Conservation (phyloP, 352 stramenopile genomes). For the Blastocystis sp. region DNA sequence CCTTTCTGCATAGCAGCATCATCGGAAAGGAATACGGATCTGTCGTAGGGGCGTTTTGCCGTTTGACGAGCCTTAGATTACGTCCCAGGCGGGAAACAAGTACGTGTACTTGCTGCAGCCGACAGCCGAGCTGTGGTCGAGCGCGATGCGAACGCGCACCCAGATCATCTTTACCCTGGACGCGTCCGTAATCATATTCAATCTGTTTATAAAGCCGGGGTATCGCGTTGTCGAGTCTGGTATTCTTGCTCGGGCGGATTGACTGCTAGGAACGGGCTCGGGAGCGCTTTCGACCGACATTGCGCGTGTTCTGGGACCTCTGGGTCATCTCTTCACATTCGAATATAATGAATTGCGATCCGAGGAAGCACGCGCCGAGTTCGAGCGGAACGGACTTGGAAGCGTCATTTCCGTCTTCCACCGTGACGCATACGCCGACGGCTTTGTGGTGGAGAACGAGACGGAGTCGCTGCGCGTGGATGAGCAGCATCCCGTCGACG, state of each 20-base stretch:
- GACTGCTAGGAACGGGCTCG: conserved; percentile 81
- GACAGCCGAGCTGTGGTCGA: conserved; percentile 94
- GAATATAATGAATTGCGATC: conserved; percentile 95
- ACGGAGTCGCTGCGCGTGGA: conserved; percentile 62
- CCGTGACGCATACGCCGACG: conserved; percentile 91
- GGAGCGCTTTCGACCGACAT: conserved; percentile 86
- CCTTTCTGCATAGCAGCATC: conserved; percentile 95
- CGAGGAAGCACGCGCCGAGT: conserved; percentile 89
- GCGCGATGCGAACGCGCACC: conserved; percentile 87
- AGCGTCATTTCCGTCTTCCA: conserved; percentile 90
- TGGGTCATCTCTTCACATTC: conserved; percentile 93
- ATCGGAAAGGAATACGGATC: conserved; percentile 82
- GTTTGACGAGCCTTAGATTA: conserved; percentile 19
- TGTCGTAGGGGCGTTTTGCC: conserved; percentile 79
- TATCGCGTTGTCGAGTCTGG: conserved; percentile 86
- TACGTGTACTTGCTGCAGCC: conserved; percentile 92
- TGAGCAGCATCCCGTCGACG: conserved; percentile 80
- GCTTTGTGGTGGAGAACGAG: conserved; percentile 76
- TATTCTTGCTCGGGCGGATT: conserved; percentile 84
- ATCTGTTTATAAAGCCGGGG: conserved; percentile 77
- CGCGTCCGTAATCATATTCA: conserved; percentile 84
- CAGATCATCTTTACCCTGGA: conserved; percentile 97
- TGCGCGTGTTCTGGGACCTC: conserved; percentile 83
- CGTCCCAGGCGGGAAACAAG: conserved; percentile 78
- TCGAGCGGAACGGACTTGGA: conserved; percentile 87